phyloP scores from a whole-genome alignment of 495 filamentous ascomycete genomes.

The Saxophila tyrrhenica region DNA sequence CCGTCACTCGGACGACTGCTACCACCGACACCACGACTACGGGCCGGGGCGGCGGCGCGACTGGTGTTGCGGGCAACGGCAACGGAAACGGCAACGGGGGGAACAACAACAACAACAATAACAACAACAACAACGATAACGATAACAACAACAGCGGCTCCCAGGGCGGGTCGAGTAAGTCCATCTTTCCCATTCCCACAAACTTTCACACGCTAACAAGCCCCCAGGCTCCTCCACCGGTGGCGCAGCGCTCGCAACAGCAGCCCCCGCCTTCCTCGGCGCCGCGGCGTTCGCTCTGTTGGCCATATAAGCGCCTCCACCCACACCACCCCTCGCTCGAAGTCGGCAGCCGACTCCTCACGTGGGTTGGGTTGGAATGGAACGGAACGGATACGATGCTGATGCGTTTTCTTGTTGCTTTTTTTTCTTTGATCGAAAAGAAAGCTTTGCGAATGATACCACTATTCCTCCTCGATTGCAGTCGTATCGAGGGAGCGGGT shows the following conservation, averaged over 20 bases:
- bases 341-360: not conserved
- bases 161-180: too few relatives aligned
- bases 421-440: too few relatives aligned
- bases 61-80: not conserved
- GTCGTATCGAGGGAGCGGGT: not conserved
- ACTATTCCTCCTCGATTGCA: not conserved
- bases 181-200: not conserved
- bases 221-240: not conserved
- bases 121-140: not conserved
- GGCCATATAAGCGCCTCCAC: conserved; percentile 11
- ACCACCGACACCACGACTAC: not conserved
- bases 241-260: conserved; percentile 7
- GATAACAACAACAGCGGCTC: too few relatives aligned
- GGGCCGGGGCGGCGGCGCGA: not conserved
- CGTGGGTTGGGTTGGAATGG: not conserved
- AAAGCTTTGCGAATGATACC: not conserved
- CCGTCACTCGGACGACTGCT: too few relatives aligned
- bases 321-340: not conserved
- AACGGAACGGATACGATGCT: not conserved
- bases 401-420: not conserved
- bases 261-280: conserved; percentile 9
- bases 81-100: not conserved
- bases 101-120: too few relatives aligned
- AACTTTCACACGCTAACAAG: not conserved
- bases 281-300: conserved; percentile 11